A percentile compares a stretch with the other conserved stretches of the same genome.
These are phyloP conservation scores for Tuber indicum DNA, from an alignment of 495 filamentous ascomycete genomes.

Conservation along the genomic window DNA sequence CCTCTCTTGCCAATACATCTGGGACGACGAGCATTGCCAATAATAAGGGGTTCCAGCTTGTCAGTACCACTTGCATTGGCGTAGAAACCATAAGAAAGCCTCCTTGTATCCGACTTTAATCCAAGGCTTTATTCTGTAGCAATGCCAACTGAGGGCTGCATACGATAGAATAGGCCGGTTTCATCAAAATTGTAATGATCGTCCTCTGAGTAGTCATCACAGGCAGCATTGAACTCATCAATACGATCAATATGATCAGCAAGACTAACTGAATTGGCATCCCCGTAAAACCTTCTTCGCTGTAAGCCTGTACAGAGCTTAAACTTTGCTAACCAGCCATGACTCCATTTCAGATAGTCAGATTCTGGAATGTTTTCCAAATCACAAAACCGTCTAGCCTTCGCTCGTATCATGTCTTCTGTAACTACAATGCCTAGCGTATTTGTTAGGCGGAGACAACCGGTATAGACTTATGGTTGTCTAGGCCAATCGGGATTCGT, in stretches of 20 bases:
- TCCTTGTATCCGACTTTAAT: constrained; percentile 30
- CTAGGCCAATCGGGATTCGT: too few species aligned
- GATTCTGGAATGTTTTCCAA: too few species aligned
- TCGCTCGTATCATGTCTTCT: too few species aligned
- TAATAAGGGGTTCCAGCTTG: constrained; percentile 34
- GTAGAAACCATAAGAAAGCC: constrained; percentile 34
- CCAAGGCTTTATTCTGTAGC: constrained; percentile 13
- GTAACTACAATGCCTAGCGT: too few species aligned
- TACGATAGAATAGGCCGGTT: constrained; percentile 40
- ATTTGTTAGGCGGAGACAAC: too few species aligned
- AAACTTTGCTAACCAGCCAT: too few species aligned
- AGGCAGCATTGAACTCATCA: constrained; percentile 22
- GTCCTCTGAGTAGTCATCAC: constrained; percentile 25
- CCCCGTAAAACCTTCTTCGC: constrained; percentile 10
- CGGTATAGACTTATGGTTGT: too few species aligned
- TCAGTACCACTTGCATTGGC: constrained; percentile 35
- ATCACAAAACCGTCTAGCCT: too few species aligned
- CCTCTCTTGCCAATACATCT: constrained; percentile 25
- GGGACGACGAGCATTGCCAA: constrained; percentile 39
- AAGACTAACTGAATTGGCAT: constrained; percentile 17
- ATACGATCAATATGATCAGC: constrained; percentile 14
- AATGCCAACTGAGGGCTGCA: constrained; percentile 32
- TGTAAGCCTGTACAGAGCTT: too few species aligned
- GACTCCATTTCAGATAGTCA: too few species aligned
- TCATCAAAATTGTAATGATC: constrained; percentile 44